Base-by-base conservation (phyloP, 495 filamentous ascomycete genomes). In the Penicillium pulvis region DNA sequence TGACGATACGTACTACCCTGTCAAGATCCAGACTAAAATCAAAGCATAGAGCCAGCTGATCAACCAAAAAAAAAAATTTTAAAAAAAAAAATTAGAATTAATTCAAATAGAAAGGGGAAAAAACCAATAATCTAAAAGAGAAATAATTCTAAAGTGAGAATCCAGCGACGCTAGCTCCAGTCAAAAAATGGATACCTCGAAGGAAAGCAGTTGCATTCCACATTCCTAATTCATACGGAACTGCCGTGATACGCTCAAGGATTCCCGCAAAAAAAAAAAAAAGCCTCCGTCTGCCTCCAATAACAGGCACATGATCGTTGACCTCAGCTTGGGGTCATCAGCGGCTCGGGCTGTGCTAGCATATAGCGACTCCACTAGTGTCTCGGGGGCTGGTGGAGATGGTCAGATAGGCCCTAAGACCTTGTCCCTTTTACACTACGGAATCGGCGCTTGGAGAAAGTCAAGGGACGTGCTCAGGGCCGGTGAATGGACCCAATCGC, bases 191-290 rank as follows among this genome's bases (percentile, higher is more conserved):
- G 57, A 59, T 64, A 53, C 43, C 49, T 56, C 49, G 49, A 49
- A 51, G 45, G 39, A 51, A 55, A 50, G 43, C 66, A 59, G 56
- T 47, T 63, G 52, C 59, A 67, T 59, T 59, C 57, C 65, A 65
- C 67, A 70, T 70, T 65, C 65, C 62, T 42, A 46, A 67, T 63
- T 43, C 4, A 66, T 52, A 58, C 56, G 62, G 62, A 59, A 58
- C 53, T 57, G 42, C 54, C 51, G 60, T 70, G 67, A 70, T 68
- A 68, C 67, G 67, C 62, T 48, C 67, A 68, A 56, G 65, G 67
- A 68, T 70, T 70, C 67, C 67, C 67, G 67, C 67, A 70, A 68
- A 41, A 11, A 24, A 41, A 20, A 52, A 19, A 33, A 36, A 41
- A 43, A 43, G 51, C 51, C 51, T 26, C 51, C 30, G 4, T 17